Conservation (phyloP, 139 green algal genomes). For the Chlamydomonas incerta region DNA sequence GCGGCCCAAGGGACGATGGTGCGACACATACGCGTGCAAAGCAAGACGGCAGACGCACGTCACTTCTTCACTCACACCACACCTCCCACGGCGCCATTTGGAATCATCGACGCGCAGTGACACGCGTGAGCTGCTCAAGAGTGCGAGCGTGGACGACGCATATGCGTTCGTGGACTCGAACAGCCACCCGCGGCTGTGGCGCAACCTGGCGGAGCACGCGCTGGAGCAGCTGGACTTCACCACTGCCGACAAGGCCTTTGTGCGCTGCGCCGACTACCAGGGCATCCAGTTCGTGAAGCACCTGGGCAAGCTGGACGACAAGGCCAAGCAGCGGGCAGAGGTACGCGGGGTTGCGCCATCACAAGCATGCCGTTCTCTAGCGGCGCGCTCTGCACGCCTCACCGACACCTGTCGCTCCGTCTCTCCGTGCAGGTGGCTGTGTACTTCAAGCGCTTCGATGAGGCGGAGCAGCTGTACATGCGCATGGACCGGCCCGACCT, state of each 20-base stretch:
- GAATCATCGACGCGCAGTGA: conserved; percentile 51
- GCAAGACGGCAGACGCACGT: no score
- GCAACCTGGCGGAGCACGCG: conserved; percentile 82
- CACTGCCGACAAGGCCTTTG: conserved; percentile 84
- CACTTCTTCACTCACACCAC: no score
- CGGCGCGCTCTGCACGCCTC: no score
- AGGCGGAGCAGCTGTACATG: conserved; percentile 81
- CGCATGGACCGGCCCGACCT: conserved; percentile 82
- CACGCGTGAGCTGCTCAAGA: conserved; percentile 71
- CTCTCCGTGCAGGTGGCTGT: conserved; percentile 55
- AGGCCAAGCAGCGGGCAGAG: conserved; percentile 81
- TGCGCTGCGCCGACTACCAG: conserved; percentile 68
- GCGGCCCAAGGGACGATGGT: no score
- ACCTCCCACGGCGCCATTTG: no score
- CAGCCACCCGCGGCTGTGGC: conserved; percentile 81
- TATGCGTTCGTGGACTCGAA: conserved; percentile 78
- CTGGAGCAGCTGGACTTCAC: conserved; percentile 76
- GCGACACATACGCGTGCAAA: no score
- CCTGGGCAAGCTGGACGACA: conserved; percentile 71
- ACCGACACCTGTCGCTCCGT: no score
- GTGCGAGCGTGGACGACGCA: conserved; percentile 67
- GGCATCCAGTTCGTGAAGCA: conserved; percentile 87
- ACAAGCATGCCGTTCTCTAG: no score
- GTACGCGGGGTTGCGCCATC: no score
- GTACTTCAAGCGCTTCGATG: conserved; percentile 86